These are phyloP conservation scores for Skeletonema costatum DNA, from an alignment of 108 stramenopile genomes.

Conservation along the genomic window DNA sequence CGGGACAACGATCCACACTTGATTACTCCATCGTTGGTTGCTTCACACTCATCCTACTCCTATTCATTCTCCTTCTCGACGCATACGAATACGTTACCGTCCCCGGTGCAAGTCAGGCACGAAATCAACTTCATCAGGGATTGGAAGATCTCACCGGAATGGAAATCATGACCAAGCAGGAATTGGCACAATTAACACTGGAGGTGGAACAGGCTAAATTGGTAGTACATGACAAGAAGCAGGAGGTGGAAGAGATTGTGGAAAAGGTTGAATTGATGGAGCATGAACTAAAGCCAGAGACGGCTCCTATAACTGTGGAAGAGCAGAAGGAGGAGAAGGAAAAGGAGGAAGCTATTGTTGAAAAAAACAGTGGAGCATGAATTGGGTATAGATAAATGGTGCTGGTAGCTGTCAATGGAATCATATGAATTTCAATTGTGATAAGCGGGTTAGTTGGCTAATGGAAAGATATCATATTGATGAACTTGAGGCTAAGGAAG, in stretches of 20 bases:
- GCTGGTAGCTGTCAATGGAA: slow-evolving; percentile 14
- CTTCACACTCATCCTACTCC: background rate
- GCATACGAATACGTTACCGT: slow-evolving; percentile 23
- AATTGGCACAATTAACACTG: background rate
- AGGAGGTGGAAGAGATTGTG: slow-evolving; percentile 8
- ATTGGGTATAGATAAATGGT: slow-evolving; percentile 14
- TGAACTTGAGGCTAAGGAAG: background rate
- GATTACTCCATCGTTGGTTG: slow-evolving; percentile 5
- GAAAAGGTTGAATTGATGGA: slow-evolving; percentile 3
- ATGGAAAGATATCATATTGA: background rate
- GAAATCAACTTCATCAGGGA: slow-evolving; percentile 3
- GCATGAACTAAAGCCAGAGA: background rate
- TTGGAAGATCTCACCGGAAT: slow-evolving; percentile 4
- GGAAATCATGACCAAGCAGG: slow-evolving; percentile 10
- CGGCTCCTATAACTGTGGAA: background rate
- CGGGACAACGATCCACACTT: background rate
- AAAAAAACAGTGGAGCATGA: slow-evolving; percentile 13
- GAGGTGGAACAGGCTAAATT: background rate
- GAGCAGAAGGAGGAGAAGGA: slow-evolving; percentile 4
- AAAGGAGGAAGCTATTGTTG: background rate
- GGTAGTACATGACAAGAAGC: background rate
- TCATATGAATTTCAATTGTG: background rate
- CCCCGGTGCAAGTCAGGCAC: background rate
- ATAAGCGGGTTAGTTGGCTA: background rate
- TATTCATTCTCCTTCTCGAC: slow-evolving; percentile 13